phyloP scores from a whole-genome alignment of 1,284 basidiomycete species.

The Ganoderma sinense region DNA sequence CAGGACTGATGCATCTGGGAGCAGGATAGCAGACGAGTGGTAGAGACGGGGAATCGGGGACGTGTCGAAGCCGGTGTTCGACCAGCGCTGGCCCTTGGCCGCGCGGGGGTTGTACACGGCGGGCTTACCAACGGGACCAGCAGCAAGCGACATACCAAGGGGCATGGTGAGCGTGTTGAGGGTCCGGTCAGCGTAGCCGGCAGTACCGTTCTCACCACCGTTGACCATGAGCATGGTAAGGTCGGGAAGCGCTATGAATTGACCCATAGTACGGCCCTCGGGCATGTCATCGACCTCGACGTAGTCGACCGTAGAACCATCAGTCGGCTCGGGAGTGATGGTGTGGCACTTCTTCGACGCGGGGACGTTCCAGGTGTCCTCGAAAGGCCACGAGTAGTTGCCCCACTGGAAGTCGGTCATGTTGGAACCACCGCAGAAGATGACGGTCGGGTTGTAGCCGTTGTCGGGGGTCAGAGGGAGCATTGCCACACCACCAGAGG shows the following conservation, averaged over 20 bases:
- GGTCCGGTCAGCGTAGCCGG: conserved; percentile 69
- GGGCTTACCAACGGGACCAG: conserved; percentile 72
- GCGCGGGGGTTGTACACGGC: conserved; percentile 81
- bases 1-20: conserved; percentile 88
- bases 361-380: conserved; percentile 70
- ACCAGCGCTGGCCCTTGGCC: conserved; percentile 75
- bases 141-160: conserved; percentile 67
- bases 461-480: conserved; percentile 90
- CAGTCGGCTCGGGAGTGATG: conserved; percentile 82
- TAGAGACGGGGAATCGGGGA: conserved; percentile 82
- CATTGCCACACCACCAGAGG: conserved; percentile 91
- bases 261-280: conserved; percentile 86
- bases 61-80: conserved; percentile 65
- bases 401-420: conserved; percentile 78
- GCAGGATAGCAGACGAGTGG: conserved; percentile 89
- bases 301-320: conserved; percentile 61
- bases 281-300: conserved; percentile 80
- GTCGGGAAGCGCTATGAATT: conserved; percentile 83
- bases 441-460: conserved; percentile 84
- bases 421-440: conserved; percentile 91
- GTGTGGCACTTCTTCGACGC: conserved; percentile 73
- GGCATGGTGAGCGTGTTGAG: conserved; percentile 64
- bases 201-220: conserved; percentile 81
- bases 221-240: conserved; percentile 81
- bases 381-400: conserved; percentile 73